These are phyloP conservation scores for Corchorus capsularis DNA, from an alignment of 345 rosid species.

Conservation along the genomic window DNA sequence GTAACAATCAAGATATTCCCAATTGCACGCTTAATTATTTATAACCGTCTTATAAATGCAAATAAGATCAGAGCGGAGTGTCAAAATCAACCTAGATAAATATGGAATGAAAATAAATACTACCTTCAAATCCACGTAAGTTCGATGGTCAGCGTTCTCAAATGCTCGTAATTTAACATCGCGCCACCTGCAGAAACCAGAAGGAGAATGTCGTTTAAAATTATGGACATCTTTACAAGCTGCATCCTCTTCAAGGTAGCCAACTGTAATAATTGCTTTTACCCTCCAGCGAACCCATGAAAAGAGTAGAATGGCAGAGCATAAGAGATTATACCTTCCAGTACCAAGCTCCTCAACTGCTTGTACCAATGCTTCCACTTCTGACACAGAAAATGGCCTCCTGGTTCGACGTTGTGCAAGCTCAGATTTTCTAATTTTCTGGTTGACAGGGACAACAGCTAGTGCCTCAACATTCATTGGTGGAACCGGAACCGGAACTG, in stretches of 20 bases:
- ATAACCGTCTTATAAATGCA: neutral
- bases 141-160: conserved; percentile 71
- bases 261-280: neutral
- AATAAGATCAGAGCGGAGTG: neutral
- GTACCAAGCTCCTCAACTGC: conserved; percentile 95
- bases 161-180: conserved; percentile 76
- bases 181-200: conserved; percentile 71
- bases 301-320: neutral
- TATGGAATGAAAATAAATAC: neutral
- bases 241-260: neutral
- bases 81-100: neutral
- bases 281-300: neutral
- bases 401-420: conserved; percentile 87
- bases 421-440: conserved; percentile 68
- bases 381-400: conserved; percentile 95
- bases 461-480: conserved; percentile 62
- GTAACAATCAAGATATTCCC: neutral
- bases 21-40: too few relatives aligned
- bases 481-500: conserved; percentile 59
- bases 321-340: conserved; percentile 66
- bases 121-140: conserved; percentile 90
- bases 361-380: conserved; percentile 90
- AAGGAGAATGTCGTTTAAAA: conserved; percentile 10
- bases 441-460: conserved; percentile 67
- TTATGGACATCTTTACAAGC: neutral